These are phyloP conservation scores for Umbelopsis vinacea DNA, from an alignment of 192 early-diverging fungal genomes.

Conservation along the genomic window DNA sequence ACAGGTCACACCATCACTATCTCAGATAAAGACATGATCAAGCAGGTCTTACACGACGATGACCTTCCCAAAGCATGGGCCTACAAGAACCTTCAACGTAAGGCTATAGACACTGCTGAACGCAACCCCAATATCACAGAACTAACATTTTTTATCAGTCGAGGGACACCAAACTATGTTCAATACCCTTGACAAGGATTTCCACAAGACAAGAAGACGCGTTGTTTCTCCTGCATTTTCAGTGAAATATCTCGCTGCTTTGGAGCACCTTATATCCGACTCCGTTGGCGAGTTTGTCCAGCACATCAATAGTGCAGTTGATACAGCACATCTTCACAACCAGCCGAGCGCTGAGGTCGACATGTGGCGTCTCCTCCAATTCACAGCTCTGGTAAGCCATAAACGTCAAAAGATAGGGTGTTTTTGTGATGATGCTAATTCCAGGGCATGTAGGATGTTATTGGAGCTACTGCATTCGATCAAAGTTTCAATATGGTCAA, in stretches of 20 bases:
- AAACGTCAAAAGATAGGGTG: neutral
- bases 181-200: conserved; percentile 38
- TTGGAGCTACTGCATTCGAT: conserved; percentile 59
- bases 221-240: conserved; percentile 55
- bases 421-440: neutral
- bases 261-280: conserved; percentile 48
- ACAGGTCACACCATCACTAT: conserved; percentile 40
- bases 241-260: conserved; percentile 48
- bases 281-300: conserved; percentile 31
- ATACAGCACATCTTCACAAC: conserved; percentile 12
- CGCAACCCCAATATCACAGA: neutral
- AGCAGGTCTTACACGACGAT: conserved; percentile 33
- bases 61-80: conserved; percentile 26
- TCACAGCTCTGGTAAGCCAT: conserved; percentile 36
- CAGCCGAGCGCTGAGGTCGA: conserved; percentile 33
- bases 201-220: conserved; percentile 47
- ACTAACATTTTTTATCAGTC: conserved; percentile 12
- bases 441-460: conserved; percentile 36
- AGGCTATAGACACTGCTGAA: neutral
- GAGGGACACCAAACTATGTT: conserved; percentile 32
- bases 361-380: conserved; percentile 39
- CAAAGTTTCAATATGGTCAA: conserved; percentile 55
- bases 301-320: conserved; percentile 38
- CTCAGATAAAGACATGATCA: conserved; percentile 47
- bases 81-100: conserved; percentile 17